Conservation (phyloP, 805 yeast genomes). For the Candida incommunis region DNA sequence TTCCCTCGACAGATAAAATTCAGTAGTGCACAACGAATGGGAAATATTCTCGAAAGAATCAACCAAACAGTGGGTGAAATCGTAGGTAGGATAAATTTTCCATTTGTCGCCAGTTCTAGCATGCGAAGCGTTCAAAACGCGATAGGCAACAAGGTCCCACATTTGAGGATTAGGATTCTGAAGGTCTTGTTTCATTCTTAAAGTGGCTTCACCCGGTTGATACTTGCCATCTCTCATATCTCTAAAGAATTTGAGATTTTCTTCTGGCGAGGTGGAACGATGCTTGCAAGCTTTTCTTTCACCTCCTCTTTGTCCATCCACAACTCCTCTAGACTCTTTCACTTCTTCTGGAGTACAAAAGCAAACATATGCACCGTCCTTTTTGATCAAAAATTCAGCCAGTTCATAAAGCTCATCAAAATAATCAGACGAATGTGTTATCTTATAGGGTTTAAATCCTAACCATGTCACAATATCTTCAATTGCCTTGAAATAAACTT, state of each 20-base stretch:
- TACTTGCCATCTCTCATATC: slow-evolving; percentile 85
- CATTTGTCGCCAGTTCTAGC: slow-evolving; percentile 95
- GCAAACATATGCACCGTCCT: slow-evolving; percentile 78
- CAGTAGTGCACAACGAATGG: slow-evolving; percentile 93
- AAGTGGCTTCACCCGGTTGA: slow-evolving; percentile 80
- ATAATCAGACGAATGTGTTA: slow-evolving; percentile 92
- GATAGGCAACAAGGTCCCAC: slow-evolving; percentile 98
- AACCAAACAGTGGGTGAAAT: slow-evolving; percentile 96
- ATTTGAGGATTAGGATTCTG: slow-evolving; percentile 89
- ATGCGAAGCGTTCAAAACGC: slow-evolving; percentile 84
- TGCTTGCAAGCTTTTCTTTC: slow-evolving; percentile 73
- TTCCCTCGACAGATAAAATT: slow-evolving; percentile 81
- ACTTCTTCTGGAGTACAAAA: slow-evolving; percentile 89
- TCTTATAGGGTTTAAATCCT: slow-evolving; percentile 86
- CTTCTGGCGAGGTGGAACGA: slow-evolving; percentile 57
- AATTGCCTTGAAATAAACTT: slow-evolving; percentile 73
- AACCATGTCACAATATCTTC: slow-evolving; percentile 81
- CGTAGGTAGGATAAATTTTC: slow-evolving; percentile 98
- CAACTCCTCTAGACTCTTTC: slow-evolving; percentile 78
- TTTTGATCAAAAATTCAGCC: slow-evolving; percentile 66
- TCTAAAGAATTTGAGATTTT: slow-evolving; percentile 67
- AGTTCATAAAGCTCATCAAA: slow-evolving; percentile 78
- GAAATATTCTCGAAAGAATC: slow-evolving; percentile 95
- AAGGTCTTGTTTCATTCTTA: slow-evolving; percentile 94
- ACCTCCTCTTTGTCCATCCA: slow-evolving; percentile 90